Base-by-base conservation (phyloP, 768 basidiomycete species). In the Macrolepiota fuliginosa region DNA sequence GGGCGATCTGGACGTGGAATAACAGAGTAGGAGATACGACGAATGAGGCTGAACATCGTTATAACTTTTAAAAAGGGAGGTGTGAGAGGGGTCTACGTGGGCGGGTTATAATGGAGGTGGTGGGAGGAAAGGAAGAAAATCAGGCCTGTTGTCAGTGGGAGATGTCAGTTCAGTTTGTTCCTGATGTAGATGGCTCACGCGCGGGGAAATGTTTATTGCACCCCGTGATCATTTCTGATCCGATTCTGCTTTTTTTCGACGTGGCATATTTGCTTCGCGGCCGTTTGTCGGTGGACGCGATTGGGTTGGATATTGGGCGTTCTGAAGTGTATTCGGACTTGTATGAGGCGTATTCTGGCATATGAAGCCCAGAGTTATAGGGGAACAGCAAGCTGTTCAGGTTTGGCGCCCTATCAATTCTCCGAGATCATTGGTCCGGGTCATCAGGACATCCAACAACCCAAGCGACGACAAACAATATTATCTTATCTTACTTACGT, bases 1-100 rank as follows among this genome's bases (percentile, higher is more conserved):
- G 89, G 87, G 62, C 88, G 79, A 72, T 91, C 90, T 25, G 86
- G 82, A 56, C 89, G 83, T 27, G 87, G 85, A 66, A 90, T 83
- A 22, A 90, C 79, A 13, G 86, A 85, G 67, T 82, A 79, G 0
- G 90, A 91, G 63, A 91, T 85, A 49, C 89, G 85, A 66, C 90
- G 82, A 65, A 91, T 74, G 65, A 91, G 78, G 64, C 82, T 81
- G 74, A 90, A 90, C 90, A 91, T 89, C 27, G 40, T 61, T n/a
- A n/a, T n/a, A n/a, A n/a, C n/a, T n/a, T 42, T 40, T 7, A 32
- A 2, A 29, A 3, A 3, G 40, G 9, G 47, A 11, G 47, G 19
- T 24, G 56, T 46, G 1, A 5, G 27, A 7, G 19, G n/a, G 11
- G 3, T 40, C 12, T 25, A 56, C 15, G 45, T 56, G 40, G 45